Conservation (phyloP, 305 asterid genomes). For the Fraxinus floribunda region DNA sequence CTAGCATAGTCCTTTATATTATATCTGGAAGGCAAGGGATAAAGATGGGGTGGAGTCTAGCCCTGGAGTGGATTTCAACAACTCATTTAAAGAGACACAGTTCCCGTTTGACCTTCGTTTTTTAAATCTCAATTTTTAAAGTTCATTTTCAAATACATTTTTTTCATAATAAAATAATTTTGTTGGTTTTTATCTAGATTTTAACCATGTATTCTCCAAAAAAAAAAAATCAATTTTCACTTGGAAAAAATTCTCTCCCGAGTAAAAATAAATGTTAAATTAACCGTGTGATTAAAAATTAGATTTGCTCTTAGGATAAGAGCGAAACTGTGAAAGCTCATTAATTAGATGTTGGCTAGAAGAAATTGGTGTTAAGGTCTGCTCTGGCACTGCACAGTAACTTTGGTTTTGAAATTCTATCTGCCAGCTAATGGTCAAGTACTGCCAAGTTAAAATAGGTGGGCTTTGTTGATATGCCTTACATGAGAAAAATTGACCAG, state of each 20-base stretch:
- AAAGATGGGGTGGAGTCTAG: too few relatives aligned
- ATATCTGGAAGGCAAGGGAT: too few relatives aligned
- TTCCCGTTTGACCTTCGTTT: too few relatives aligned
- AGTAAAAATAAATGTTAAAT: neutral
- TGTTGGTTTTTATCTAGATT: neutral
- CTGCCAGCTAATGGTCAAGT: neutral
- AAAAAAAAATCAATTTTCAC: neutral
- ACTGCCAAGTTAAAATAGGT: neutral
- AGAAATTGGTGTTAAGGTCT: neutral
- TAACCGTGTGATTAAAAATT: neutral
- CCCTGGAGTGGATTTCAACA: too few relatives aligned
- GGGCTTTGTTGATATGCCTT: neutral
- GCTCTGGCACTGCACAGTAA: neutral
- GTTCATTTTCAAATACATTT: too few relatives aligned
- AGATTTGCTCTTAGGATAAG: neutral
- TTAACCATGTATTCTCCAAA: neutral
- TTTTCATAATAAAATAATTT: too few relatives aligned
- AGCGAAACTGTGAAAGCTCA: neutral
- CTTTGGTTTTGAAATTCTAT: neutral
- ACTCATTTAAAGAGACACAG: too few relatives aligned
- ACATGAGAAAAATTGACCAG: neutral
- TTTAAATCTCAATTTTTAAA: too few relatives aligned
- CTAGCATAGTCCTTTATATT: too few relatives aligned
- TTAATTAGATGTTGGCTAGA: neutral
- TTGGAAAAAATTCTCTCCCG: neutral